Percentiles rank a stretch among this genome's conserved stretches.
Conservation (phyloP, 2,329 filamentous ascomycete species). For the Penicillium sp. region DNA sequence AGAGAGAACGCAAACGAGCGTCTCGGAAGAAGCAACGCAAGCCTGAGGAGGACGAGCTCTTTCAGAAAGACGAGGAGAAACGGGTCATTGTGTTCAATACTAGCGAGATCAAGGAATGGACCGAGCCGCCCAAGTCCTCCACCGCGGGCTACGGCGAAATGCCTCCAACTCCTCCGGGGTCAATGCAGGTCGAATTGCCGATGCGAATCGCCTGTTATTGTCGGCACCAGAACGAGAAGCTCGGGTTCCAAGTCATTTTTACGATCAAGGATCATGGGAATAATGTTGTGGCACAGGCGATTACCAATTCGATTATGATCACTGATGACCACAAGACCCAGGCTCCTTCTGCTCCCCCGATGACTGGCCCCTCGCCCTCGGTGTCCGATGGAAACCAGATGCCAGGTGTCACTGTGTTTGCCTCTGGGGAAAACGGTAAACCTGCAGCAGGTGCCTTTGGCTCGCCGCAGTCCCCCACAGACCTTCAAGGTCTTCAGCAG, state of each 20-base stretch:
- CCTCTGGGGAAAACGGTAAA: slow-evolving; percentile 31
- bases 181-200: slow-evolving; percentile 73
- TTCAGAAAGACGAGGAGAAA: slow-evolving; percentile 71
- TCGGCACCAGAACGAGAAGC: slow-evolving; percentile 87
- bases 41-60: slow-evolving; percentile 83
- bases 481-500: slow-evolving; percentile 56
- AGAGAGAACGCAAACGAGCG: slow-evolving; percentile 82
- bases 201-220: slow-evolving; percentile 99
- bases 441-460: slow-evolving; percentile 14
- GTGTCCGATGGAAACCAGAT: slow-evolving; percentile 37
- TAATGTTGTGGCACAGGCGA: slow-evolving; percentile 72
- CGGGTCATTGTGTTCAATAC: slow-evolving; percentile 90
- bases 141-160: slow-evolving; percentile 40
- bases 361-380: slow-evolving; percentile 29
- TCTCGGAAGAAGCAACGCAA: slow-evolving; percentile 91
- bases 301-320: slow-evolving; percentile 88
- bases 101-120: slow-evolving; percentile 78
- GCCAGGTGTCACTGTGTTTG: slow-evolving; percentile 41
- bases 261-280: slow-evolving; percentile 79
- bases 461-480: slow-evolving; percentile 43
- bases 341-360: slow-evolving; percentile 37
- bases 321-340: slow-evolving; percentile 97
- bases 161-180: slow-evolving; percentile 45
- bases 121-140: slow-evolving; percentile 53
- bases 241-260: slow-evolving; percentile 88